Evolutionary conservation across 345 rosid species (phyloP).

Genomic region (Cardamine chenopodiifolia): DNA sequence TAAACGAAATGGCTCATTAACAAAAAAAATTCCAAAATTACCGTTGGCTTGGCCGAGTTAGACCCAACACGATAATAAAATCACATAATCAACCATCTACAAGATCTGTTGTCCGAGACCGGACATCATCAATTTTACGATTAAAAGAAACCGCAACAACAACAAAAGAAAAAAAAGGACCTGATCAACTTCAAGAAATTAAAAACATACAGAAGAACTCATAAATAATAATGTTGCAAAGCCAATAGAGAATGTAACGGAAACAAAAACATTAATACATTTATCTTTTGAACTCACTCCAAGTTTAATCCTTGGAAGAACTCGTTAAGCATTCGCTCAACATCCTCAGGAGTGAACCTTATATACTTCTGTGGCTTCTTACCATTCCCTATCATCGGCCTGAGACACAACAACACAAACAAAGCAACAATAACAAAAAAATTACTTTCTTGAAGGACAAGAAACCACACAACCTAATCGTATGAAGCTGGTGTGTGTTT

Average conservation of each 20-base stretch:
- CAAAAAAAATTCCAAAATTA: too few species aligned
- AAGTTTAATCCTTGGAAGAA: constrained; percentile 81
- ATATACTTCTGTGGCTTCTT: constrained; percentile 78
- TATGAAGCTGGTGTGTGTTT: neutral
- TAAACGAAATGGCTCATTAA: neutral
- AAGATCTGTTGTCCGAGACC: too few species aligned
- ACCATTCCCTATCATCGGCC: constrained; percentile 79
- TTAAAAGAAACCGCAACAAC: too few species aligned
- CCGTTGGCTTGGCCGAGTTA: too few species aligned
- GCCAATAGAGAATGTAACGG: neutral
- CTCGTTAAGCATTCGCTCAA: constrained; percentile 82
- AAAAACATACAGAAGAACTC: neutral
- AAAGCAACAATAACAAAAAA: neutral
- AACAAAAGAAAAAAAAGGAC: neutral
- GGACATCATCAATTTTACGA: neutral
- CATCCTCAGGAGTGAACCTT: constrained; percentile 67
- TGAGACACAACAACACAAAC: constrained; percentile 36
- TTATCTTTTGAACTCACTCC: constrained; percentile 68
- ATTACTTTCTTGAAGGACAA: constrained; percentile 6
- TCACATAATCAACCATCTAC: neutral
- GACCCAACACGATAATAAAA: neutral
- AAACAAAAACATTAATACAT: constrained; percentile 21
- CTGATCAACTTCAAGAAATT: too few species aligned
- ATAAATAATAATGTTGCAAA: constrained; percentile 8
- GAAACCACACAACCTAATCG: neutral